Conservation (phyloP, 148 eudicot species). For the Amaranthus hypochondriacus region DNA sequence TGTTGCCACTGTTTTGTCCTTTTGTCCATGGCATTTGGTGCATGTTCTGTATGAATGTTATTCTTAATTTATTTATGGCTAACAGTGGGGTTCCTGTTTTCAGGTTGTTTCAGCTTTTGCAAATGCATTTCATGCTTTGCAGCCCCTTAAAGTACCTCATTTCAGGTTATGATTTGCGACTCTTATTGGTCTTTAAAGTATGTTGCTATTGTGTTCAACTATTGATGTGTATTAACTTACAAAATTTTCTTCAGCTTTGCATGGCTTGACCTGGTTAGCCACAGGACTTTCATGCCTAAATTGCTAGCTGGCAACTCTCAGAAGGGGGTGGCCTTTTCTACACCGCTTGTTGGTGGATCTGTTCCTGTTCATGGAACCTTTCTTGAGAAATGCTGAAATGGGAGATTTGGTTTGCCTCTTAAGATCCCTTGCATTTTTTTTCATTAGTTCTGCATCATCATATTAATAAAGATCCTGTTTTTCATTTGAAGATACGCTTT, state of each 20-base stretch:
- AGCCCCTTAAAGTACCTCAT: conserved; percentile 88
- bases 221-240: neutral
- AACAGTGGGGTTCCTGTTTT: conserved; percentile 9
- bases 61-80: neutral
- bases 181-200: neutral
- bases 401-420: conserved; percentile 68
- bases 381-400: conserved; percentile 81
- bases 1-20: neutral
- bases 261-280: conserved; percentile 97
- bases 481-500: conserved; percentile 63
- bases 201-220: neutral
- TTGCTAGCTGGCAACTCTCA: conserved; percentile 80
- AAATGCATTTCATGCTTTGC: conserved; percentile 83
- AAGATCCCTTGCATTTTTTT: neutral
- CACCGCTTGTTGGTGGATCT: conserved; percentile 84
- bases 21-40: neutral
- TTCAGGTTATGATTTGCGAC: conserved; percentile 50
- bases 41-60: neutral
- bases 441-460: neutral
- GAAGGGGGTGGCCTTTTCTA: conserved; percentile 95
- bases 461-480: conserved; percentile 4
- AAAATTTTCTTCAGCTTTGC: conserved; percentile 60
- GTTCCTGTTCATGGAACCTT: conserved; percentile 93
- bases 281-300: conserved; percentile 94
- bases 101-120: conserved; percentile 91